A percentile compares a stretch with the other conserved stretches of the same genome.
Evolutionary conservation across 2,329 filamentous ascomycete species (phyloP).

Genomic region (Beauveria caledonica): DNA sequence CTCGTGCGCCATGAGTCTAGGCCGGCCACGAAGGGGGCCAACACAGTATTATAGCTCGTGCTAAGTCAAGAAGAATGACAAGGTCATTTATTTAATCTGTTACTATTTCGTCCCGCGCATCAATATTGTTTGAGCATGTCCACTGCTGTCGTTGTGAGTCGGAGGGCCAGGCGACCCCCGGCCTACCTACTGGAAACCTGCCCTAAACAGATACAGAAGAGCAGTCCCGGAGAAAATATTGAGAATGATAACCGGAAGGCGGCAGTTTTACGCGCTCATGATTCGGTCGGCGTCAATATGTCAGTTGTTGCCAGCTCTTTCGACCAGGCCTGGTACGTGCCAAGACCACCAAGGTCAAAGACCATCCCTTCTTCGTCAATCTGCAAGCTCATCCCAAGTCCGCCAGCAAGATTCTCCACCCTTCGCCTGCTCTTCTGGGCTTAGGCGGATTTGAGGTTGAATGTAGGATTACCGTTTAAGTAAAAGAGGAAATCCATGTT

Average conservation of each 20-base stretch:
- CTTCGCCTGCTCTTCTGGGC: conserved; percentile 61
- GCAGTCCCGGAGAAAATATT: too few relatives aligned
- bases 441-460: neutral
- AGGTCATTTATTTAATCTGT: neutral
- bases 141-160: too few relatives aligned
- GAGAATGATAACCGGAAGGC: too few relatives aligned
- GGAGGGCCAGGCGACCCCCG: too few relatives aligned
- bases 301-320: too few relatives aligned
- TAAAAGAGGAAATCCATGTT: too few relatives aligned
- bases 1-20: neutral
- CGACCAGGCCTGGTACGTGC: conserved; percentile 38
- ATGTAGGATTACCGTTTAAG: too few relatives aligned
- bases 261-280: too few relatives aligned
- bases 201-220: too few relatives aligned
- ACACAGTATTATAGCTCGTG: neutral
- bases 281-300: too few relatives aligned
- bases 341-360: conserved; percentile 74
- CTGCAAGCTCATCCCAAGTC: conserved; percentile 91
- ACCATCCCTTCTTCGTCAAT: conserved; percentile 75
- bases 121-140: neutral
- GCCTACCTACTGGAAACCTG: too few relatives aligned
- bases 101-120: too few relatives aligned
- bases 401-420: conserved; percentile 63
- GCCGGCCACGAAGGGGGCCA: neutral
- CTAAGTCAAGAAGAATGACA: neutral